These are phyloP conservation scores for Knufia petricola DNA, from an alignment of 2,329 filamentous ascomycete species.

Conservation along the genomic window DNA sequence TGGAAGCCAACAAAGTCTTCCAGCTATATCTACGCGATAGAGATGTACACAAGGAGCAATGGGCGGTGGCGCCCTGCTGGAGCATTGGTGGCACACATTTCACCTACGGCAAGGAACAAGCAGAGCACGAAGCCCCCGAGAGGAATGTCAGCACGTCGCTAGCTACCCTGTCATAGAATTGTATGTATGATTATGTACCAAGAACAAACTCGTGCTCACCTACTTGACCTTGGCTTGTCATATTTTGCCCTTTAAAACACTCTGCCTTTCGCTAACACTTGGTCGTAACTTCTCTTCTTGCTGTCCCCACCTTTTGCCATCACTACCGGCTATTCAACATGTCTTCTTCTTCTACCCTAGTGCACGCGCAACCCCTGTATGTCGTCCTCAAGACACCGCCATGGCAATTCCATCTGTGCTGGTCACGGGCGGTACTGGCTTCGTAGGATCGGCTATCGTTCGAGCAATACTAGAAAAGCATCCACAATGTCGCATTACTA, in stretches of 20 bases:
- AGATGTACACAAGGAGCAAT: too few relatives aligned
- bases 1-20: too few relatives aligned
- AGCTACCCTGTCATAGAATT: too few relatives aligned
- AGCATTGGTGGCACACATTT: too few relatives aligned
- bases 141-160: too few relatives aligned
- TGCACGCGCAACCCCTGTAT: not conserved
- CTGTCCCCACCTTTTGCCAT: not conserved
- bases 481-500: slow-evolving; percentile 28
- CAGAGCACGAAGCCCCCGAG: too few relatives aligned
- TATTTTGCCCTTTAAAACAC: not conserved
- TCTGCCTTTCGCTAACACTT: not conserved
- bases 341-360: not conserved
- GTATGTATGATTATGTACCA: too few relatives aligned
- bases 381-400: not conserved
- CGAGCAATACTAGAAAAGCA: slow-evolving; percentile 31
- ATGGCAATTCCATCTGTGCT: slow-evolving; percentile 21
- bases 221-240: too few relatives aligned
- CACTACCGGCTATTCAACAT: not conserved
- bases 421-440: slow-evolving; percentile 32
- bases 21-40: too few relatives aligned
- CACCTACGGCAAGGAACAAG: too few relatives aligned
- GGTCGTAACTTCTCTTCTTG: not conserved
- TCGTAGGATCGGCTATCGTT: slow-evolving; percentile 32
- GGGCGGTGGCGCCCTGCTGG: too few relatives aligned
- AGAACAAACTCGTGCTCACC: too few relatives aligned